Evolutionary conservation across 2,329 filamentous ascomycete species (phyloP).

Genomic region (Trichoderma guizhouense): DNA sequence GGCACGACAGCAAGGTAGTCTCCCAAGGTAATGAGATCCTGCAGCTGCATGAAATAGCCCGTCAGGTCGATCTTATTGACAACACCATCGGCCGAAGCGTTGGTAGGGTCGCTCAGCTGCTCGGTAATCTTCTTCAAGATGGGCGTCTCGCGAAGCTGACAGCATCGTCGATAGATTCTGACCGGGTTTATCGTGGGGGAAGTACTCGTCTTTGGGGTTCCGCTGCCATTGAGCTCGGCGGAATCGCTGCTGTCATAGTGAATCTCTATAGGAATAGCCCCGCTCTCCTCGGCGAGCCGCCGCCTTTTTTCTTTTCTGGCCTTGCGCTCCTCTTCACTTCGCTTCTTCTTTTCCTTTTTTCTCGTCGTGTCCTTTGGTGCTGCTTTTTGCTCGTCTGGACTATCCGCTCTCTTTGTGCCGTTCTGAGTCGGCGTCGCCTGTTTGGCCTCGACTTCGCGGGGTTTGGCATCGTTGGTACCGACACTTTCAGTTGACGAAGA

Average conservation of each 20-base stretch:
- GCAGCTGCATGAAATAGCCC: constrained; percentile 76
- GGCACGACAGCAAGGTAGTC: constrained; percentile 95
- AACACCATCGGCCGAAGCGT: constrained; percentile 65
- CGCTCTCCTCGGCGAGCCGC: constrained; percentile 81
- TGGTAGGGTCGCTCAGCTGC: constrained; percentile 72
- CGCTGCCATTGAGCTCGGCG: constrained; percentile 28
- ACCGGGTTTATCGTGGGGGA: constrained; percentile 84
- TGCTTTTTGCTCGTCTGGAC: constrained; percentile 14
- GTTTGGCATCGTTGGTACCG: constrained; percentile 32
- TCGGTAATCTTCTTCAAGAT: constrained; percentile 90
- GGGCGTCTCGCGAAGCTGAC: constrained; percentile 87
- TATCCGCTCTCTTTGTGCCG: constrained; percentile 27
- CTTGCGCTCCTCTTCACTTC: constrained; percentile 87
- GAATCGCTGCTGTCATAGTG: constrained; percentile 66
- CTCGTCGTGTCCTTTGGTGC: constrained; percentile 40
- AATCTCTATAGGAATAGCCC: constrained; percentile 79
- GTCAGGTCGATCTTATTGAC: constrained; percentile 81
- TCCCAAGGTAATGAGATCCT: constrained; percentile 81
- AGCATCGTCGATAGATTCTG: constrained; percentile 90
- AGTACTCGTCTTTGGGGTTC: constrained; percentile 29
- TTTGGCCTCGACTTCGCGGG: constrained; percentile 40
- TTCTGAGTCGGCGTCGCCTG: constrained; percentile 31
- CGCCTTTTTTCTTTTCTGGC: constrained; percentile 87
- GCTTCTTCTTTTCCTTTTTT: constrained; percentile 96
- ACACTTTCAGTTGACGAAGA: constrained; percentile 37